Evolutionary conservation across 805 yeast genomes (phyloP).

Genomic region (Candida pini): DNA sequence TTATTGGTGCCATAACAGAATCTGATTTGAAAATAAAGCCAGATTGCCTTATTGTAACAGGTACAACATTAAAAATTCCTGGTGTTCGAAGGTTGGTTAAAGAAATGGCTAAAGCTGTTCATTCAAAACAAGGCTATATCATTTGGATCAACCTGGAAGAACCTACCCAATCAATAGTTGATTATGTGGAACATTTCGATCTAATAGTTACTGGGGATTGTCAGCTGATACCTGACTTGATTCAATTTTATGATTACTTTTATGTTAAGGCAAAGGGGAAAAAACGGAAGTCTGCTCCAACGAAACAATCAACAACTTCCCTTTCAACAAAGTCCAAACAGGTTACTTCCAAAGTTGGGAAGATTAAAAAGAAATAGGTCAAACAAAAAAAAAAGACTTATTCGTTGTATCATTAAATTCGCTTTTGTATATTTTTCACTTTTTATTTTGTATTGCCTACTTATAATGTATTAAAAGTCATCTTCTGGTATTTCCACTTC

Average conservation of each 20-base stretch:
- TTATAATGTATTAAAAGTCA: conserved; percentile 21
- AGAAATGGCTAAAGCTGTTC: conserved; percentile 55
- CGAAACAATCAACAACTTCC: conserved; percentile 1
- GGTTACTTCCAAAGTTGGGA: not conserved
- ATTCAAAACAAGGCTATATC: conserved; percentile 50
- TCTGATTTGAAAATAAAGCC: conserved; percentile 59
- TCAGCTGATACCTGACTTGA: conserved; percentile 42
- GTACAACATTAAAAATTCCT: conserved; percentile 80
- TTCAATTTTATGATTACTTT: conserved; percentile 18
- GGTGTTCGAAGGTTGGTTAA: conserved; percentile 59
- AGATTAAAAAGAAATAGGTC: not conserved
- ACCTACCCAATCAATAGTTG: conserved; percentile 45
- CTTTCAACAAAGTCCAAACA: not conserved
- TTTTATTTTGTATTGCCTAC: not conserved
- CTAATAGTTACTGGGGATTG: conserved; percentile 61
- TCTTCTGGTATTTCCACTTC: conserved; percentile 61
- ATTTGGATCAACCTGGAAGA: conserved; percentile 58
- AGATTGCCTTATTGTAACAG: conserved; percentile 76
- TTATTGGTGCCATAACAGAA: conserved; percentile 71
- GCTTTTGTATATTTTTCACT: not conserved
- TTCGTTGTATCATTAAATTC: too few species aligned
- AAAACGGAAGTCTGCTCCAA: too few species aligned
- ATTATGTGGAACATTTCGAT: conserved; percentile 48
- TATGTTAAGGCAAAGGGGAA: conserved; percentile 8
- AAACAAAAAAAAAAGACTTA: too few species aligned